phyloP scores from a whole-genome alignment of 2,329 filamentous ascomycete genomes.

The Proliferodiscus dingleyae region DNA sequence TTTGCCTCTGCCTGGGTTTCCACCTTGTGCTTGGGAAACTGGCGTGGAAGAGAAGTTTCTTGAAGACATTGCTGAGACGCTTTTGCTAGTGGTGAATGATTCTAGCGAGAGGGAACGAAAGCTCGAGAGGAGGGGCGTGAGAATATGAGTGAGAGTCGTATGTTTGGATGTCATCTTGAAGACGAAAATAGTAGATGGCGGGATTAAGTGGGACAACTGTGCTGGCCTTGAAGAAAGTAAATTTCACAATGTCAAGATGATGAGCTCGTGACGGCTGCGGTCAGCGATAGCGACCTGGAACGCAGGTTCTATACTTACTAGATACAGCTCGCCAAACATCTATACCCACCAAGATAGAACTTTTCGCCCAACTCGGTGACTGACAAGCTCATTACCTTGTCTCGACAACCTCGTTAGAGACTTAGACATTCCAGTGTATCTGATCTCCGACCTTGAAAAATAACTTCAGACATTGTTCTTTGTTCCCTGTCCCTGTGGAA shows the following conservation, averaged over 20 bases:
- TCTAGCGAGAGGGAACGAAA: slow-evolving; percentile 14
- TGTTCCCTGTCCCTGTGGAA: neutral
- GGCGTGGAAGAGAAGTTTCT: slow-evolving; percentile 21
- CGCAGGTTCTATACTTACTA: neutral
- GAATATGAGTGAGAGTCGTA: slow-evolving; percentile 21
- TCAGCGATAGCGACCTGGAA: neutral
- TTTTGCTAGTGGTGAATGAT: neutral
- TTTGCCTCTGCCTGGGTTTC: neutral
- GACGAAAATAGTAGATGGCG: neutral
- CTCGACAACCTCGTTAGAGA: no score
- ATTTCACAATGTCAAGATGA: slow-evolving; percentile 8
- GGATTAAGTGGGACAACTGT: neutral
- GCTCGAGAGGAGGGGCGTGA: slow-evolving; percentile 24
- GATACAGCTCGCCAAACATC: neutral
- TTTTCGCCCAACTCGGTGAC: no score
- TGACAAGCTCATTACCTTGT: no score
- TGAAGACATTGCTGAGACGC: neutral
- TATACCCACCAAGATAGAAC: no score
- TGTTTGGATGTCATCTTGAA: slow-evolving; percentile 17
- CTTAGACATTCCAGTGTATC: no score
- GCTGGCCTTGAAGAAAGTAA: slow-evolving; percentile 5
- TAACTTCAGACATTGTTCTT: no score
- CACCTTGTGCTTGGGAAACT: slow-evolving; percentile 5
- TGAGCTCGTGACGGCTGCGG: neutral
- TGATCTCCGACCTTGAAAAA: no score